These are phyloP conservation scores for Mycena albidolilacea DNA, from an alignment of 768 basidiomycete genomes.

Conservation along the genomic window DNA sequence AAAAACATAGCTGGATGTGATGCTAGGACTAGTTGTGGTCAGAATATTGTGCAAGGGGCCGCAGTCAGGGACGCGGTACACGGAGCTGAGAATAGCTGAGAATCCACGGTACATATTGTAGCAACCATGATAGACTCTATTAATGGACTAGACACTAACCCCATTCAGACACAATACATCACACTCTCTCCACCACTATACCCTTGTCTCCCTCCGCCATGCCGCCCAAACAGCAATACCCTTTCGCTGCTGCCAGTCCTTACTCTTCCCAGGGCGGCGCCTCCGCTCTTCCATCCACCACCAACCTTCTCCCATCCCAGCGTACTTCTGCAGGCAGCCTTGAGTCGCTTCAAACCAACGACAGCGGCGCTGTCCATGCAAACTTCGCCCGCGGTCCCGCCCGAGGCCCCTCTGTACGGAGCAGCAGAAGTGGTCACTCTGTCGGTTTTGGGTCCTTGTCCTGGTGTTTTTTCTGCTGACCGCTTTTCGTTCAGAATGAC, in stretches of 20 bases:
- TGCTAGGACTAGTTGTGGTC: too few relatives aligned
- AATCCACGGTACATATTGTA: too few relatives aligned
- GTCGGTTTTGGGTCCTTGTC: slow-evolving; percentile 49
- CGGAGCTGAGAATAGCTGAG: too few relatives aligned
- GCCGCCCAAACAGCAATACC: slow-evolving; percentile 32
- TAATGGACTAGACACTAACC: too few relatives aligned
- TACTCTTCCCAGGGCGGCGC: slow-evolving; percentile 44
- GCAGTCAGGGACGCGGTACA: too few relatives aligned
- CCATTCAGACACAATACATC: background rate
- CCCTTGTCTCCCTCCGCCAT: slow-evolving; percentile 37
- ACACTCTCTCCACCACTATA: background rate
- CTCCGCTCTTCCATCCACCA: slow-evolving; percentile 63
- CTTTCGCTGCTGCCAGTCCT: slow-evolving; percentile 25
- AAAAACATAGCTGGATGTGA: too few relatives aligned
- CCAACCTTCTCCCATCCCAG: slow-evolving; percentile 54
- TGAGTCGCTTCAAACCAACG: slow-evolving; percentile 40
- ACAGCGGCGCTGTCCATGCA: slow-evolving; percentile 55
- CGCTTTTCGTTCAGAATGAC: slow-evolving; percentile 46
- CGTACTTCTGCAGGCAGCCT: slow-evolving; percentile 33
- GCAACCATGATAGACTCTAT: too few relatives aligned
- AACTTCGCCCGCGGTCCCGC: slow-evolving; percentile 59
- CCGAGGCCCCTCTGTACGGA: slow-evolving; percentile 56
- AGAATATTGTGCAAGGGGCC: too few relatives aligned
- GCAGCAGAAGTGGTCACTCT: slow-evolving; percentile 56
- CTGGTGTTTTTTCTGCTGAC: background rate